A percentile compares a stretch with the other conserved stretches of the same genome.
Evolutionary conservation across 352 stramenopile species (phyloP).

Genomic region (Pythium phragmitis): DNA sequence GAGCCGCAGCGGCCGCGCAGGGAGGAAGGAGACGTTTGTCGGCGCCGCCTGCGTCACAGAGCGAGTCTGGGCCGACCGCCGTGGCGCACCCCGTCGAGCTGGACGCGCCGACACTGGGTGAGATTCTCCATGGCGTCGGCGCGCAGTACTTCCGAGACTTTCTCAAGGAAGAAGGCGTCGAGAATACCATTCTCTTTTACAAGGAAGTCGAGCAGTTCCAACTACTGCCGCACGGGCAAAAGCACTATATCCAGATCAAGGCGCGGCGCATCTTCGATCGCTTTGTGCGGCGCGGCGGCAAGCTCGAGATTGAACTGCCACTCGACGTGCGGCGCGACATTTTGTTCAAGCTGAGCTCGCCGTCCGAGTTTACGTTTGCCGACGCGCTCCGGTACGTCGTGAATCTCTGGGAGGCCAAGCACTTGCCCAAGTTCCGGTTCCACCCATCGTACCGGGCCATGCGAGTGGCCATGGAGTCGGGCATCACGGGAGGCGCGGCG

Average conservation of each 20-base stretch:
- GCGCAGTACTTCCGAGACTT: conserved; percentile 62
- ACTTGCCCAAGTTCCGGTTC: conserved; percentile 42
- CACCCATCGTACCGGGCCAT: conserved; percentile 46
- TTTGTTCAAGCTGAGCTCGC: conserved; percentile 55
- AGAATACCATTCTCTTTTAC: conserved; percentile 68
- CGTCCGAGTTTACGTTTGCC: conserved; percentile 58
- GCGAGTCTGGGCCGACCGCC: neutral
- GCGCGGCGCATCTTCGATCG: conserved; percentile 72
- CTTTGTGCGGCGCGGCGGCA: conserved; percentile 57
- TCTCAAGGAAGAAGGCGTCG: conserved; percentile 44
- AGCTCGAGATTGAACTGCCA: conserved; percentile 63
- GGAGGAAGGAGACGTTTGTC: neutral
- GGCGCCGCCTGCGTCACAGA: neutral
- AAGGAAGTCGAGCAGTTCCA: conserved; percentile 77
- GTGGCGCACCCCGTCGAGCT: neutral
- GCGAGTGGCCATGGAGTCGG: conserved; percentile 21
- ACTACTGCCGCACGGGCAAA: conserved; percentile 58
- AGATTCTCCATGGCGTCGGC: conserved; percentile 51
- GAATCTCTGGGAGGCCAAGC: conserved; percentile 49
- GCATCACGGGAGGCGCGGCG: no score
- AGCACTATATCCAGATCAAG: conserved; percentile 72
- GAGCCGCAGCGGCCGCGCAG: neutral
- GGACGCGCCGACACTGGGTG: conserved; percentile 11
- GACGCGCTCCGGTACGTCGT: conserved; percentile 59
- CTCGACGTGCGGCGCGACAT: conserved; percentile 63